A percentile compares a stretch with the other conserved stretches of the same genome.
Conservation (phyloP, 306 rosid species). For the Neltuma alba region DNA sequence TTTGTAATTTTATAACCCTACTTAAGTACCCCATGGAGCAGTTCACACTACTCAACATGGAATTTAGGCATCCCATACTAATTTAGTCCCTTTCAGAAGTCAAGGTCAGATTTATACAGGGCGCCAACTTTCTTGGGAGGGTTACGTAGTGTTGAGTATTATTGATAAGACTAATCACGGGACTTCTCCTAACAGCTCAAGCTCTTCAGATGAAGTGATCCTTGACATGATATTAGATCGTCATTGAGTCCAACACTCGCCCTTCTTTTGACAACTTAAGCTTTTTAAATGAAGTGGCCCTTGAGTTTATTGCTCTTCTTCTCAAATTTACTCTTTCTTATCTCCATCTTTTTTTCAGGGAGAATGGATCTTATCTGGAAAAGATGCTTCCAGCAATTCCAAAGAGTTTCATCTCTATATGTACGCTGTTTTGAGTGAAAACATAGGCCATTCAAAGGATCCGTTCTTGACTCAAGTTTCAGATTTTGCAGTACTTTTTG, state of each 20-base stretch:
- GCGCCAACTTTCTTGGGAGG: not conserved
- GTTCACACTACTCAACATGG: too few relatives aligned
- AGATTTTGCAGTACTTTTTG: slow-evolving; percentile 85
- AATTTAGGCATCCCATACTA: too few relatives aligned
- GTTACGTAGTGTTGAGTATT: not conserved
- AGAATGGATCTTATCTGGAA: slow-evolving; percentile 93
- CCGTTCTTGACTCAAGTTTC: slow-evolving; percentile 94
- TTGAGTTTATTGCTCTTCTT: slow-evolving; percentile 12
- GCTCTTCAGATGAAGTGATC: not conserved
- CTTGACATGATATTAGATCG: not conserved
- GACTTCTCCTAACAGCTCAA: not conserved
- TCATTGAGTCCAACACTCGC: not conserved
- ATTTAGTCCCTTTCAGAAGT: not conserved
- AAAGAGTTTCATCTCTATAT: slow-evolving; percentile 68
- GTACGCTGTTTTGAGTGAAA: slow-evolving; percentile 70
- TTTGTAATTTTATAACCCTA: too few relatives aligned
- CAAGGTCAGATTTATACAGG: not conserved
- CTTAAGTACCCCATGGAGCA: too few relatives aligned
- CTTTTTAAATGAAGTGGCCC: not conserved
- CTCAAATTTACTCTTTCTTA: slow-evolving; percentile 25
- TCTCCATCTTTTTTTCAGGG: slow-evolving; percentile 66
- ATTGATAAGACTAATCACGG: not conserved
- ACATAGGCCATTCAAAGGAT: slow-evolving; percentile 86
- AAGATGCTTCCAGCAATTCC: slow-evolving; percentile 62
- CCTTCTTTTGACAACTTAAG: not conserved